phyloP scores from a whole-genome alignment of 2,329 filamentous ascomycete species.

The Graphiopsis chlorocephala region DNA sequence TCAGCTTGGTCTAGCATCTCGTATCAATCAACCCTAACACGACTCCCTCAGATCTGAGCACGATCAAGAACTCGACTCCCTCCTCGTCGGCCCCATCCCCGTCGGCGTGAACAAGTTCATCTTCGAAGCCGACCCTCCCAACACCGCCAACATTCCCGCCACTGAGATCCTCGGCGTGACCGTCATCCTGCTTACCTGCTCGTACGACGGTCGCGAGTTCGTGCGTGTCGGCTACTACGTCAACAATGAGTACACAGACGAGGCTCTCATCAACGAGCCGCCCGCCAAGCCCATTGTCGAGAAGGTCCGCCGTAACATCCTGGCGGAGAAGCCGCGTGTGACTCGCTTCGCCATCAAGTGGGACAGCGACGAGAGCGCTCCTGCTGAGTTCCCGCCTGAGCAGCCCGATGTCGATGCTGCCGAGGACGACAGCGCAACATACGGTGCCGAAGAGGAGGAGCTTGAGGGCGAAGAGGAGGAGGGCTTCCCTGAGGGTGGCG shows the following conservation, averaged over 20 bases:
- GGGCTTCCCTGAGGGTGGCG: slow-evolving; percentile 51
- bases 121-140: slow-evolving; percentile 91
- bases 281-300: slow-evolving; percentile 91
- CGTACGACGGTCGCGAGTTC: slow-evolving; percentile 95
- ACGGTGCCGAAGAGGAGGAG: slow-evolving; percentile 80
- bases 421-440: slow-evolving; percentile 78
- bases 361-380: slow-evolving; percentile 97
- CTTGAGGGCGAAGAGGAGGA: slow-evolving; percentile 59
- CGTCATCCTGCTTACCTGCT: slow-evolving; percentile 91
- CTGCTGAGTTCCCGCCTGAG: slow-evolving; percentile 92
- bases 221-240: slow-evolving; percentile 99
- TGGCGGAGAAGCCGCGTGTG: slow-evolving; percentile 95
- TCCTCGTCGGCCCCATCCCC: slow-evolving; percentile 95
- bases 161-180: slow-evolving; percentile 96
- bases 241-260: slow-evolving; percentile 97
- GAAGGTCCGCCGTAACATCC: slow-evolving; percentile 84
- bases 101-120: slow-evolving; percentile 98
- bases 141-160: slow-evolving; percentile 85
- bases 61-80: slow-evolving; percentile 95
- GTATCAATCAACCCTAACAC: background rate
- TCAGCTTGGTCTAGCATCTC: background rate
- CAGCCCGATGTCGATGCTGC: slow-evolving; percentile 90
- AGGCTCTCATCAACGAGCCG: slow-evolving; percentile 83
- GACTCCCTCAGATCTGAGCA: slow-evolving; percentile 71
- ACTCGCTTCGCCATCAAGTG: slow-evolving; percentile 99